Evolutionary conservation across 768 basidiomycete genomes (phyloP).

Genomic region (Dacryopinax primogenitus): DNA sequence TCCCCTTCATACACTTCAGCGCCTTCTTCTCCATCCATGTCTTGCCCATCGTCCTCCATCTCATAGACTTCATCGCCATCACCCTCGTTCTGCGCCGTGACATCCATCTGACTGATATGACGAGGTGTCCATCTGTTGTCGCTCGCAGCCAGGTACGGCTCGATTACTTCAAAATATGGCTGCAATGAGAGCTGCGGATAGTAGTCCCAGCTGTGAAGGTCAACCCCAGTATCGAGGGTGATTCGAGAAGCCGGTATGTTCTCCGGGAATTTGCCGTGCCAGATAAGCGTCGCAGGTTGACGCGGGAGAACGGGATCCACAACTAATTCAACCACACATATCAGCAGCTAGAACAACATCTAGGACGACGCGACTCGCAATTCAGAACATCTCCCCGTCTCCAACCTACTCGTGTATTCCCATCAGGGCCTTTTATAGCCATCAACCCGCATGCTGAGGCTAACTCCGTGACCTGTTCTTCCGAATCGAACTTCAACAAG

Average conservation of each 20-base stretch:
- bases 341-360: not conserved
- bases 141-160: not conserved
- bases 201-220: not conserved
- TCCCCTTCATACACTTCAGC: no score
- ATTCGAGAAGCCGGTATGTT: not conserved
- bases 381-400: not conserved
- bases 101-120: no score
- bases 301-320: not conserved
- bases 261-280: not conserved
- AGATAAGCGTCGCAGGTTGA: not conserved
- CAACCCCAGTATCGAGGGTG: not conserved
- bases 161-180: not conserved
- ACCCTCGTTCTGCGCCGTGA: no score
- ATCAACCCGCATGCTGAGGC: not conserved
- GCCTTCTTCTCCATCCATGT: no score
- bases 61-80: no score
- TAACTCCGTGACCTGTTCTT: not conserved
- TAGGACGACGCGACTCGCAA: not conserved
- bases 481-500: not conserved
- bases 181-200: not conserved
- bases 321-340: not conserved
- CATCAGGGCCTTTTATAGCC: not conserved
- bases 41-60: no score
- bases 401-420: not conserved
- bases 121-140: not conserved